Evolutionary conservation across 129 eudicot genomes (phyloP).

Genomic region (Helianthus tuberosus): DNA sequence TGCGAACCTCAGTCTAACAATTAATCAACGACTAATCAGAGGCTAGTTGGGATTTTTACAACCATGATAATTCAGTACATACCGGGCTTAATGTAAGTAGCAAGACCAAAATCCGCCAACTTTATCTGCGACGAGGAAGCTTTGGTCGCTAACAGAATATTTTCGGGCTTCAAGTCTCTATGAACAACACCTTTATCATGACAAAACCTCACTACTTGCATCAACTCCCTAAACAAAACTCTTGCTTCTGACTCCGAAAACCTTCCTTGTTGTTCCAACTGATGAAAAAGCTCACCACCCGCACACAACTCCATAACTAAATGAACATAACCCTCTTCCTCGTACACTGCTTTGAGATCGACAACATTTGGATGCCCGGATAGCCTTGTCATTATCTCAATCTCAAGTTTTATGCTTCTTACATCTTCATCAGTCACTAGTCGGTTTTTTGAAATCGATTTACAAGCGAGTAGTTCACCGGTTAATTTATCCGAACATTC

Average conservation of each 20-base stretch:
- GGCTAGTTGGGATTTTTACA: no score
- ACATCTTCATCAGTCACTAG: conserved; percentile 73
- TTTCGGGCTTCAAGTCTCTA: conserved; percentile 89
- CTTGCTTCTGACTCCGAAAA: conserved; percentile 70
- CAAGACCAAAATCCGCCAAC: conserved; percentile 92
- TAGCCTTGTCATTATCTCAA: conserved; percentile 74
- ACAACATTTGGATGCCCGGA: conserved; percentile 90
- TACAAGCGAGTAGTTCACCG: conserved; percentile 72
- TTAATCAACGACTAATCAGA: no score
- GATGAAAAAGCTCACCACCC: conserved; percentile 69
- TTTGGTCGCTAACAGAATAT: conserved; percentile 65
- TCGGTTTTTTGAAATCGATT: conserved; percentile 75
- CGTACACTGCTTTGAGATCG: conserved; percentile 79
- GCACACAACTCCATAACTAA: conserved; percentile 53
- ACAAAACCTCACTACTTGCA: conserved; percentile 75
- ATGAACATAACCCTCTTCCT: conserved; percentile 84
- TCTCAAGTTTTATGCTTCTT: conserved; percentile 71
- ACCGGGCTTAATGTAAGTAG: conserved; percentile 75
- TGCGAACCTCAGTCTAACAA: no score
- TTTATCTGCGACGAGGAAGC: conserved; percentile 64
- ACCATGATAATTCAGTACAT: neutral
- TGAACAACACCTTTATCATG: conserved; percentile 85
- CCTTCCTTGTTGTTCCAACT: conserved; percentile 64
- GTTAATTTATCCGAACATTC: conserved; percentile 68
- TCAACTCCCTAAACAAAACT: conserved; percentile 59